Percentiles rank a stretch among this genome's conserved stretches.
Conservation (phyloP, 164 flowering plant species). For the Liquidambar formosana region DNA sequence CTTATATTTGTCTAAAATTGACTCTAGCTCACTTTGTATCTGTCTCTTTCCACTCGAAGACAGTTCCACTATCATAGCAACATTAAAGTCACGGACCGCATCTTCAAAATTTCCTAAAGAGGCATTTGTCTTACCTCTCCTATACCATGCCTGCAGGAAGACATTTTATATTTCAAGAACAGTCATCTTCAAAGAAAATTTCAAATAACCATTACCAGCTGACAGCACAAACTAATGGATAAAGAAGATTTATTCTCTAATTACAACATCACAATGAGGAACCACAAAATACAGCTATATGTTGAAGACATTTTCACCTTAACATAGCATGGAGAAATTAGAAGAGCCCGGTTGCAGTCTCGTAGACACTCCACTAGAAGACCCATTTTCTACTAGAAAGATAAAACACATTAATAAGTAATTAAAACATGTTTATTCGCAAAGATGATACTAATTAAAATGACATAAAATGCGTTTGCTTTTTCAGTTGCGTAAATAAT, state of each 20-base stretch:
- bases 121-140: slow-evolving; percentile 75
- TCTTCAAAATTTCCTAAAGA: slow-evolving; percentile 56
- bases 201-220: too few relatives aligned
- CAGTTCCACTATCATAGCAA: slow-evolving; percentile 52
- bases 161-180: not conserved
- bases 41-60: slow-evolving; percentile 55
- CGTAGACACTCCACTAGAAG: slow-evolving; percentile 54
- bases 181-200: too few relatives aligned
- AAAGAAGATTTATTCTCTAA: too few relatives aligned
- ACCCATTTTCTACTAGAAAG: slow-evolving; percentile 56
- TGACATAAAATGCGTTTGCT: too few relatives aligned
- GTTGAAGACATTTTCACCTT: slow-evolving; percentile 49
- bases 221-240: too few relatives aligned
- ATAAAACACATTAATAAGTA: not conserved
- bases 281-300: not conserved
- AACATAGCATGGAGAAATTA: slow-evolving; percentile 53
- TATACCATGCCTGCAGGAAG: slow-evolving; percentile 77
- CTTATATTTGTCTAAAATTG: slow-evolving; percentile 22
- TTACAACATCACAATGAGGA: too few relatives aligned
- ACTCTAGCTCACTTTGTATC: slow-evolving; percentile 52
- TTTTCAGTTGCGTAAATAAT: too few relatives aligned
- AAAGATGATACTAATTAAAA: too few relatives aligned
- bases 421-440: not conserved
- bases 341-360: slow-evolving; percentile 76
- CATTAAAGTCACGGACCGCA: slow-evolving; percentile 59